A percentile compares a stretch with the other conserved stretches of the same genome.
Conservation (phyloP, 2,329 filamentous ascomycete species). For the Xylaria sp. region DNA sequence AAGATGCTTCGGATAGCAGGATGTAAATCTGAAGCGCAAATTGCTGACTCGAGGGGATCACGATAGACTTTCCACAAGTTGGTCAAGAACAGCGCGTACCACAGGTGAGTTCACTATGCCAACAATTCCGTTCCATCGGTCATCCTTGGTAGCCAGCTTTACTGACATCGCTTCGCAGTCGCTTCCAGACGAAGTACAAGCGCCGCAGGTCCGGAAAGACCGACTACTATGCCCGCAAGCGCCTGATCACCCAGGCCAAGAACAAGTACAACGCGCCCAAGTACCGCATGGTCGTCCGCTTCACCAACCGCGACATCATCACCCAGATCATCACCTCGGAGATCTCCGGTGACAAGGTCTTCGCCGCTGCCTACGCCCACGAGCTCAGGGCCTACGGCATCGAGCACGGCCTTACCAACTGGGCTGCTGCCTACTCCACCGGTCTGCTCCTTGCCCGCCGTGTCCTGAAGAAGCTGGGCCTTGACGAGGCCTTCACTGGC, state of each 20-base stretch:
- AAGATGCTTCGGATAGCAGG: conserved; percentile 92
- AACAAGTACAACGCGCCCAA: conserved; percentile 99
- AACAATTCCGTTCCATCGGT: not conserved
- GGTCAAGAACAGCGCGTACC: conserved; percentile 98
- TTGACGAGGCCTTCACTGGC: conserved; percentile 90
- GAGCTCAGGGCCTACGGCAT: conserved; percentile 98
- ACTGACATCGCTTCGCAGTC: conserved; percentile 58
- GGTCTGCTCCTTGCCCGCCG: conserved; percentile 97
- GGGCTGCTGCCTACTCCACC: conserved; percentile 95
- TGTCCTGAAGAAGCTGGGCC: conserved; percentile 92
- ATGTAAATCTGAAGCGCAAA: conserved; percentile 89
- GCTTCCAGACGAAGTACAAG: conserved; percentile 99
- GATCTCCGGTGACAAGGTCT: conserved; percentile 97
- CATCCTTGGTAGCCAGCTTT: not conserved
- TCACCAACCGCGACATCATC: conserved; percentile 99
- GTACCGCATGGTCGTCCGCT: conserved; percentile 98
- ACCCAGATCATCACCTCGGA: conserved; percentile 96
- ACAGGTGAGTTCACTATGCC: conserved; percentile 69
- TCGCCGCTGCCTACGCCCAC: conserved; percentile 89
- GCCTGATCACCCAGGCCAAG: conserved; percentile 99
- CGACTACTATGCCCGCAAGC: conserved; percentile 99
- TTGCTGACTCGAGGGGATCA: conserved; percentile 89
- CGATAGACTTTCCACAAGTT: conserved; percentile 86
- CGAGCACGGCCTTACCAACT: conserved; percentile 99
- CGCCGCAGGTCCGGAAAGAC: conserved; percentile 96